These are phyloP conservation scores for Austroboletus festivus DNA, from an alignment of 768 basidiomycete genomes.

Conservation along the genomic window DNA sequence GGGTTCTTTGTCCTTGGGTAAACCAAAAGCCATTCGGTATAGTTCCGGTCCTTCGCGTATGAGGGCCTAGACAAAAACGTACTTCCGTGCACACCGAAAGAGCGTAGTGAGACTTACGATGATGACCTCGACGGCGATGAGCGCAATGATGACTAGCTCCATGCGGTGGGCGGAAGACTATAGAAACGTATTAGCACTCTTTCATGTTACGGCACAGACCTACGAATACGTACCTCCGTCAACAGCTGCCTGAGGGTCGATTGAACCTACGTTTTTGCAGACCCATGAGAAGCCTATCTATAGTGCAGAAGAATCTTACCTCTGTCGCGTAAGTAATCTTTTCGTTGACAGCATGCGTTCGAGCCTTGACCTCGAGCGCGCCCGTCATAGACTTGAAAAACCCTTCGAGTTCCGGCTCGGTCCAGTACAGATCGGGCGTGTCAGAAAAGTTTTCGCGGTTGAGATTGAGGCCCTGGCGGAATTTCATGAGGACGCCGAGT, in stretches of 20 bases:
- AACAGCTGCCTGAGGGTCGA: conserved; percentile 85
- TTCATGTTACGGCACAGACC: neutral
- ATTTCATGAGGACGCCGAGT: conserved; percentile 86
- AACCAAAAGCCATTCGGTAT: conserved; percentile 48
- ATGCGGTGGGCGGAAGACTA: conserved; percentile 88
- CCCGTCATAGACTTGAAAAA: conserved; percentile 83
- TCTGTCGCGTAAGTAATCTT: conserved; percentile 91
- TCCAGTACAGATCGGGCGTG: conserved; percentile 92
- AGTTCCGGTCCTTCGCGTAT: conserved; percentile 79
- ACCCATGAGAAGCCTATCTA: neutral
- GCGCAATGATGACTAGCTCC: conserved; percentile 92
- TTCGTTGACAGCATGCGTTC: conserved; percentile 81
- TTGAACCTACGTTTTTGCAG: conserved; percentile 55
- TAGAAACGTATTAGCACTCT: neutral
- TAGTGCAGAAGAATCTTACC: conserved; percentile 27
- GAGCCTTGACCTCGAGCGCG: conserved; percentile 82
- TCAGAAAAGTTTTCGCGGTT: conserved; percentile 88
- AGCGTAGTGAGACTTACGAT: conserved; percentile 52
- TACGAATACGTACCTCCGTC: conserved; percentile 55
- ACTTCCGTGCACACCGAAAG: neutral
- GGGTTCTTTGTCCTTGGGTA: conserved; percentile 10
- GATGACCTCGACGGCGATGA: conserved; percentile 94
- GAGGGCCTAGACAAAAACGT: conserved; percentile 48
- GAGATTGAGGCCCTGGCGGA: conserved; percentile 89
- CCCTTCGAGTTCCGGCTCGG: conserved; percentile 85